These are phyloP conservation scores for Neonothopanus nambi DNA, from an alignment of 1,284 basidiomycete genomes.

Conservation along the genomic window DNA sequence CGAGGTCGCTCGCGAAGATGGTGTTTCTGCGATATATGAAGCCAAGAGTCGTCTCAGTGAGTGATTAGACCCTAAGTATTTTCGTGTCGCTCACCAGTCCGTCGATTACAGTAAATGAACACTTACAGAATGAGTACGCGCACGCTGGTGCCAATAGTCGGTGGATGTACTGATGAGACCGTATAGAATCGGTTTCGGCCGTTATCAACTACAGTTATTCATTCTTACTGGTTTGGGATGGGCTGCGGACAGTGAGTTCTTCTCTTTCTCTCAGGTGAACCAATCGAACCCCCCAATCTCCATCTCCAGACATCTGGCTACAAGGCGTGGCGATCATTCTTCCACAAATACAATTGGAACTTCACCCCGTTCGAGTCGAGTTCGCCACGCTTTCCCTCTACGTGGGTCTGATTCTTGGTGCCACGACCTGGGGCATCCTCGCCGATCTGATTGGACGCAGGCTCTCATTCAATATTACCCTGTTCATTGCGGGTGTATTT, in stretches of 20 bases:
- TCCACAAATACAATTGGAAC: constrained; percentile 45
- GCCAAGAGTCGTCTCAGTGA: constrained; percentile 25
- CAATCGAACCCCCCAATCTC: constrained; percentile 9
- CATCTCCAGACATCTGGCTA: constrained; percentile 50
- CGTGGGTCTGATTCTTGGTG: constrained; percentile 58
- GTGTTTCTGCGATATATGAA: constrained; percentile 27
- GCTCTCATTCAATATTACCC: constrained; percentile 59
- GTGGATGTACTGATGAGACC: background rate
- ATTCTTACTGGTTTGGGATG: constrained; percentile 55
- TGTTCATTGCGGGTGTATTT: constrained; percentile 61
- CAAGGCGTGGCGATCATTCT: constrained; percentile 56
- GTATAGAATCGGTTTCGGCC: constrained; percentile 57
- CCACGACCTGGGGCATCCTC: constrained; percentile 53
- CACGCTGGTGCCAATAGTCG: background rate
- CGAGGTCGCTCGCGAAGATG: constrained; percentile 12
- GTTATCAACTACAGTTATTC: constrained; percentile 62
- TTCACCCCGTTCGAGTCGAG: constrained; percentile 43
- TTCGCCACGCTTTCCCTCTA: constrained; percentile 58
- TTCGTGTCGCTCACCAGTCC: background rate
- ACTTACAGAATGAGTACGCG: constrained; percentile 46
- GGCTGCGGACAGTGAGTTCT: constrained; percentile 49
- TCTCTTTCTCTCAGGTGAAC: constrained; percentile 8
- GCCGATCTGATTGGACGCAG: constrained; percentile 52
- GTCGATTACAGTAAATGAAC: constrained; percentile 40
- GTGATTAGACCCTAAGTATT: background rate